Evolutionary conservation across 2,329 filamentous ascomycete genomes (phyloP), one percentile per base, ranked within the genome.

Genomic region (Moelleriella libera): DNA sequence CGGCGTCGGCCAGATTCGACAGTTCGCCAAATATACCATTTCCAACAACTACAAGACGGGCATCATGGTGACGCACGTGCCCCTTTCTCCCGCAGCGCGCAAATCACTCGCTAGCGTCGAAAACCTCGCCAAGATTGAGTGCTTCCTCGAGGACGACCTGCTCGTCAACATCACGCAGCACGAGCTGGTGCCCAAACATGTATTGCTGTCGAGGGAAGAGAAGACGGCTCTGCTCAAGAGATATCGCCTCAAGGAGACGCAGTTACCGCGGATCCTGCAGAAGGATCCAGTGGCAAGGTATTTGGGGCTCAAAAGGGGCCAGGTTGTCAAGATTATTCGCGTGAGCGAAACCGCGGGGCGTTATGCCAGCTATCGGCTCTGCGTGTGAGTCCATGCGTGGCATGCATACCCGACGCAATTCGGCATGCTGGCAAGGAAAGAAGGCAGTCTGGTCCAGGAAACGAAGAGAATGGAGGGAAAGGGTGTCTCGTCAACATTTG

Each of bases 161-260:
- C 75, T 97, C 50, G 89, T 98, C 67, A 98, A 98, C 69, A 97
- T 98, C 66, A 97, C 90, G 50, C 86, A 89, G 65, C 92, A 98
- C 70, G 90, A 97, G 68, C 77, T 98, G 48, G 92, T 98, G 31
- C 92, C 92, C 43, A 88, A 85, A 63, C 92, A 98, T 63, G 82
- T 97, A 39, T 69, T 97, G 51, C 78, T 98, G 48, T 94, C 87
- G 58, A 77, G 81, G 43, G 88, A 94, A 58, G 92, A 98, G 73
- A 96, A 96, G 76, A 69, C 70, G 44, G 83, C 85, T 39, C 70
- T 98, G 59, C 74, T 98, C 51, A 81, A 88, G 68, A 76, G 92
- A 52, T 98, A 98, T 68, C 80, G 92, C 45, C 69, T 98, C 65
- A 97, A 96, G 79, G 92, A 98, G 75, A 96, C 88, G 8, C 92